Evolutionary conservation across 176 grass and related monocot species (phyloP), one percentile per base, ranked within the genome.

Genomic region (Bromus sterilis): DNA sequence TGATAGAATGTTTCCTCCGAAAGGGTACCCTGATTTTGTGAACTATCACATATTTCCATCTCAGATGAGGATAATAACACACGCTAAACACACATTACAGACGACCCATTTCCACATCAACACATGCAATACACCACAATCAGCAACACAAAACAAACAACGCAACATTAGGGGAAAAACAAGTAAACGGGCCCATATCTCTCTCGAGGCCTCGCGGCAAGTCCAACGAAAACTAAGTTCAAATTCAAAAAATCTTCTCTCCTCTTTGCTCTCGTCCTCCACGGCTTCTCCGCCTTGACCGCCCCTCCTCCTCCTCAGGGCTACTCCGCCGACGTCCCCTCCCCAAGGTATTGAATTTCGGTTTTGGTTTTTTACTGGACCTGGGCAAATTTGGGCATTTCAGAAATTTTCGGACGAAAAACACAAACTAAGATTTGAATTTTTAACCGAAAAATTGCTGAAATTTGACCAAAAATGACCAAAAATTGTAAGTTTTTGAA

Each of bases 221-320:
- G 13, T 18, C 1, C 30, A 21, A 33, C 59, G 34, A 71, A 83
- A 23, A 39, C 49, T 26, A 66, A 34, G 18, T 66, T 60, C 56
- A 63, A 81, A 88, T 74, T 66, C 48, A 3, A 83, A 74, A n/a
- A 5, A 46, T 3, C 41, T 20, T 39, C 24, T 42, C 42, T 31
- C 71, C 75, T 82, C 28, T 89, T 89, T 23, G 74, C 87, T 79
- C 18, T 64, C 79, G 55, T 35, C 30, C 88, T 74, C 74, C 83
- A 79, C 13, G 83, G 78, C 23, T 84, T 79, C 51, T 85, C 82
- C 76, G 34, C 46, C 28, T 48, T 85, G 34, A 3, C 48, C 12
- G 41, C 55, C 9, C 55, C 69, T 30, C 68, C 61, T 7, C n/a
- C n/a, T n/a, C 68, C 60, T 0, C 56, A 44, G n/a, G 64, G 32